Evolutionary conservation across 2,329 filamentous ascomycete species (phyloP).

Genomic region (Aulographum hederae): DNA sequence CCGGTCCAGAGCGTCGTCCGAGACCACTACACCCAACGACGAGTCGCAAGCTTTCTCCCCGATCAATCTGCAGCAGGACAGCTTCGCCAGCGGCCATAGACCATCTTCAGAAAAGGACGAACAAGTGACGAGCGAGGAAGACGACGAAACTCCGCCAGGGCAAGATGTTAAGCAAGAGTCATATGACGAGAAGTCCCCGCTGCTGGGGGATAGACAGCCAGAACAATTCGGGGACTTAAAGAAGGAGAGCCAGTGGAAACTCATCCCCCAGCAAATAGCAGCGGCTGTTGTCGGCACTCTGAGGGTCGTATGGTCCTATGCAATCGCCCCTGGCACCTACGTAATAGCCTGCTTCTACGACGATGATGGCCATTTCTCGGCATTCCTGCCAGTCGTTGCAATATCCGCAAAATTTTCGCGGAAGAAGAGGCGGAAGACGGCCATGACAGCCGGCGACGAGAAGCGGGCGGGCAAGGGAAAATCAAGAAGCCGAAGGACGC

Average conservation of each 20-base stretch:
- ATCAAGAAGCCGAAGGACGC: conserved; percentile 17
- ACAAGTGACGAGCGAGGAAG: no score
- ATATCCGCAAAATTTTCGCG: conserved; percentile 29
- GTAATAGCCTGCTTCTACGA: conserved; percentile 71
- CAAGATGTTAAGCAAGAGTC: background rate
- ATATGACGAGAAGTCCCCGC: conserved; percentile 49
- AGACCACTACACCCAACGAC: background rate
- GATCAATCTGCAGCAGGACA: no score
- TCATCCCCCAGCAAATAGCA: conserved; percentile 50
- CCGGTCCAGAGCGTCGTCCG: conserved; percentile 2
- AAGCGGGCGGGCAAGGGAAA: conserved; percentile 6
- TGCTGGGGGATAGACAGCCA: conserved; percentile 28
- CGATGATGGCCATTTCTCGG: conserved; percentile 59
- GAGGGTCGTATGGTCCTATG: conserved; percentile 57
- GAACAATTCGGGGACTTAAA: conserved; percentile 16
- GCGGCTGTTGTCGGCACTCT: conserved; percentile 57
- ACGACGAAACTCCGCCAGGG: background rate
- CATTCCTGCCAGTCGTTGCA: conserved; percentile 53
- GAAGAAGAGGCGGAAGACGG: background rate
- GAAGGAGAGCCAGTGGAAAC: conserved; percentile 20
- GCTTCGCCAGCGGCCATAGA: no score
- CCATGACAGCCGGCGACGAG: conserved; percentile 1
- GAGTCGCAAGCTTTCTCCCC: no score
- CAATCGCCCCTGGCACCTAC: conserved; percentile 67
- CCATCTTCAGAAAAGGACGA: no score